phyloP scores from a whole-genome alignment of 2,329 filamentous ascomycete genomes.

The Lasiodiplodia citricola region DNA sequence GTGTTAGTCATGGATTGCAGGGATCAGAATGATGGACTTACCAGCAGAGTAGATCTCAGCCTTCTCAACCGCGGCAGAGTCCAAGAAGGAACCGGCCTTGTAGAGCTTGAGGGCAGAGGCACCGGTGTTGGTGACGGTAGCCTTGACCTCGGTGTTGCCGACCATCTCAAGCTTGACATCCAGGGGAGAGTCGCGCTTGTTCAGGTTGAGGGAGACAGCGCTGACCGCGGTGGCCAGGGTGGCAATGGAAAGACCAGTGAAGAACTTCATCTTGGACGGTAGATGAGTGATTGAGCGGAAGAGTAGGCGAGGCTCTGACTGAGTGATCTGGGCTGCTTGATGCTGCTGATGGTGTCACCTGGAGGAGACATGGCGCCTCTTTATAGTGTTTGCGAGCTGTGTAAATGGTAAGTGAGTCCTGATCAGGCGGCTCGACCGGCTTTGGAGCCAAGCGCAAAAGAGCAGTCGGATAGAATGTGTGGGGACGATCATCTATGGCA shows the following conservation, averaged over 20 bases:
- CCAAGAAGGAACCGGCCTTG: constrained; percentile 56
- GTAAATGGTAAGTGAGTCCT: background rate
- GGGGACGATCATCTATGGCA: constrained; percentile 20
- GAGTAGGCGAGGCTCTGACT: background rate
- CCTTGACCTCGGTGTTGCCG: constrained; percentile 61
- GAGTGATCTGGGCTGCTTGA: constrained; percentile 24
- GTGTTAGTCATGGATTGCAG: background rate
- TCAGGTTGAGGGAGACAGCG: constrained; percentile 6
- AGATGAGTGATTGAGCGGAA: constrained; percentile 30
- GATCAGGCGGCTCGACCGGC: constrained; percentile 7
- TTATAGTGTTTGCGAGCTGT: background rate
- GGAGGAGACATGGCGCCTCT: background rate
- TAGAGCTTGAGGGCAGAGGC: constrained; percentile 57
- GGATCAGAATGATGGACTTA: background rate
- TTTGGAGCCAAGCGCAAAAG: constrained; percentile 14
- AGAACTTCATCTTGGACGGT: constrained; percentile 8
- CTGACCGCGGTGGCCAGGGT: constrained; percentile 6
- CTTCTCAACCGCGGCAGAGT: constrained; percentile 51
- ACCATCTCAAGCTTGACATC: constrained; percentile 35
- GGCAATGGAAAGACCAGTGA: background rate
- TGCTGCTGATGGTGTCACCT: background rate
- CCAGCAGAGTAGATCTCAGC: constrained; percentile 29
- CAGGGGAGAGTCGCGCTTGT: constrained; percentile 12
- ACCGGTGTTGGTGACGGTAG: constrained; percentile 60
- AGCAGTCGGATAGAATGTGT: constrained; percentile 6